These are phyloP conservation scores for Tripidium arundinaceum DNA, from an alignment of 202 grass and related monocot genomes.

Conservation along the genomic window DNA sequence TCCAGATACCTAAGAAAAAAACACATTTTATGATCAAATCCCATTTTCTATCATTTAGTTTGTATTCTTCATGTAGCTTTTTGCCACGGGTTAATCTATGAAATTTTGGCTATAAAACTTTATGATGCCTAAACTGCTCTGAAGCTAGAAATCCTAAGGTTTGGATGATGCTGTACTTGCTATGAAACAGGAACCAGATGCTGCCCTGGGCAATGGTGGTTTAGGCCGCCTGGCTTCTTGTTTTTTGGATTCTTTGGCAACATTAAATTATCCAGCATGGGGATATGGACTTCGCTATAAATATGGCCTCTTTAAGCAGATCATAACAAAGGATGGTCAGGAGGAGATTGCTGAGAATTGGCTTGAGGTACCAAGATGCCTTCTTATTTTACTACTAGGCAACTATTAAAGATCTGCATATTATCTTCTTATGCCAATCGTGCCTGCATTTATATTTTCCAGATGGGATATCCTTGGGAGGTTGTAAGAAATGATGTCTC, in stretches of 20 bases:
- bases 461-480: slow-evolving; percentile 99
- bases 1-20: neutral
- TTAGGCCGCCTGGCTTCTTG: slow-evolving; percentile 94
- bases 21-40: neutral
- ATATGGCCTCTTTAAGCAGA: slow-evolving; percentile 93
- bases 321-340: slow-evolving; percentile 93
- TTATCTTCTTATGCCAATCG: slow-evolving; percentile 25
- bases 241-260: slow-evolving; percentile 98
- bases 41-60: neutral
- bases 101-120: neutral
- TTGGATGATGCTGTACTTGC: neutral
- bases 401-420: neutral
- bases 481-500: slow-evolving; percentile 91
- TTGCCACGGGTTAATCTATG: neutral
- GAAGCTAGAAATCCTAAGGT: neutral
- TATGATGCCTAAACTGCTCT: slow-evolving; percentile 17
- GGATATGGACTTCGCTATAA: slow-evolving; percentile 95
- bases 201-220: slow-evolving; percentile 98
- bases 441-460: slow-evolving; percentile 34
- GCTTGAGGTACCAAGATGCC: slow-evolving; percentile 61
- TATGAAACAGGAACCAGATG: slow-evolving; percentile 81
- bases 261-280: slow-evolving; percentile 96
- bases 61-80: slow-evolving; percentile 23
- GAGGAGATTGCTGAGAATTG: slow-evolving; percentile 94
- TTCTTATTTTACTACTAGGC: neutral